phyloP scores from a whole-genome alignment of 176 grass and related monocot species.

The Bothriochloa decipiens region DNA sequence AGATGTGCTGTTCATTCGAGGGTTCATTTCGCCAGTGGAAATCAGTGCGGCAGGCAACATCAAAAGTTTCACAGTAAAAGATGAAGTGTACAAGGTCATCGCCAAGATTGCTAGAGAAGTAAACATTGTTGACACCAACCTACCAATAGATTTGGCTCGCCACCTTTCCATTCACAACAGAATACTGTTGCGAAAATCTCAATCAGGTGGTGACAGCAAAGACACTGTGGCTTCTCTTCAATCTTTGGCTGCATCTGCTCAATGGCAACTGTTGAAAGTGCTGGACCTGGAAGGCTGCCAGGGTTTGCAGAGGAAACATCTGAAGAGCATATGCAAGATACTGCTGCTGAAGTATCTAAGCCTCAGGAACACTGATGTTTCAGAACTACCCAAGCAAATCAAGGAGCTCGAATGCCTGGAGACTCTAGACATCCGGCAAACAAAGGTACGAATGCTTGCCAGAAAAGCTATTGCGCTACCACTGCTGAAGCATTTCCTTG shows the following conservation, averaged over 20 bases:
- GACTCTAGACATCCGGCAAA: slow-evolving; percentile 46
- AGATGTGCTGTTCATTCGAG: no score
- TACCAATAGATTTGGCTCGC: no score
- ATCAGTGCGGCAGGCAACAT: no score
- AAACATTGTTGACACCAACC: no score
- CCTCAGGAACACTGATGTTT: slow-evolving; percentile 26
- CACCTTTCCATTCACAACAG: no score
- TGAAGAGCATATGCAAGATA: slow-evolving; percentile 39
- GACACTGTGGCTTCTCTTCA: neutral
- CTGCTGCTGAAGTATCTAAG: slow-evolving; percentile 39
- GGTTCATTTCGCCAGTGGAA: no score
- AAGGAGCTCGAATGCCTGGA: slow-evolving; percentile 16
- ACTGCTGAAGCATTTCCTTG: slow-evolving; percentile 34
- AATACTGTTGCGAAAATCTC: no score
- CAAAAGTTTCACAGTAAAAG: no score
- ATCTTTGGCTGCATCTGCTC: neutral
- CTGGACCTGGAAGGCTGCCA: slow-evolving; percentile 43
- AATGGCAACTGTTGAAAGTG: slow-evolving; percentile 20
- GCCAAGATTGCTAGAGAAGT: no score
- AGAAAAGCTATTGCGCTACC: neutral
- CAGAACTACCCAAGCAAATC: slow-evolving; percentile 29
- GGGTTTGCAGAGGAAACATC: neutral
- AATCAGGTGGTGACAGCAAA: no score
- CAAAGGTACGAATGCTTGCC: neutral
- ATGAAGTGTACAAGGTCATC: no score